Evolutionary conservation across 169 alveolate species (phyloP), one percentile per base, ranked within the genome.

Genomic region (Prorocentrum cordatum): DNA sequence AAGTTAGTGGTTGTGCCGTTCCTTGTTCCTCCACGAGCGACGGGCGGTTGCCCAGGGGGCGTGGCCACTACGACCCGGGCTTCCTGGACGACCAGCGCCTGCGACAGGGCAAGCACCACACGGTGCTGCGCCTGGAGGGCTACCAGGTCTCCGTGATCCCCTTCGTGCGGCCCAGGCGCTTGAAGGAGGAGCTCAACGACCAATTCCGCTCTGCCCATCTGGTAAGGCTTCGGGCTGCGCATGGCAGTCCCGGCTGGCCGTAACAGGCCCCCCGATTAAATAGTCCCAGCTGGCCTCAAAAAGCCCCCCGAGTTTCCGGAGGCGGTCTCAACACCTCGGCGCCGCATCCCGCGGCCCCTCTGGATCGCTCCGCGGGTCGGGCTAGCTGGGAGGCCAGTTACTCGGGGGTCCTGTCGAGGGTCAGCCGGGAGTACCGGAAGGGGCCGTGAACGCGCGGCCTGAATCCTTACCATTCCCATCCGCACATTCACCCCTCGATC

Each of bases 81-180:
- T 58, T 32, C 35, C 47, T 84, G 26, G 79, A 84, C 84, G 27
- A 84, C 66, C 85, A 14, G 50, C 83, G 85, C 2, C 61, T 67
- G 61, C 42, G 67, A 35, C 92, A 84, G 66, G 92, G 92, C 22
- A 35, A 47, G 33, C 92, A 84, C 32, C 92, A 84, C 42, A 84
- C 85, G n/a, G 70, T 84, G 33, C 16, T 84, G 71, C 22, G 47
- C 24, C 26, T 84, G 85, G 35, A 4, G 62, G 62, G 47, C 27
- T 35, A 32, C 64, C 31, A 61, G 29, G 26, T 67, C 38, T 84
- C 92, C 26, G 32, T 84, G 24, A 64, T 84, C 42, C 92, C 92
- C 32, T 84, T 36, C 33, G 61, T 66, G 16, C 58, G 38, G 20
- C 83, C 86, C 10, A 70, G 24, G 33, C 42, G n/a, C 7, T 73